Base-by-base conservation (phyloP, 1,139 yeast genomes). In the Suhomyces panamericanus region DNA sequence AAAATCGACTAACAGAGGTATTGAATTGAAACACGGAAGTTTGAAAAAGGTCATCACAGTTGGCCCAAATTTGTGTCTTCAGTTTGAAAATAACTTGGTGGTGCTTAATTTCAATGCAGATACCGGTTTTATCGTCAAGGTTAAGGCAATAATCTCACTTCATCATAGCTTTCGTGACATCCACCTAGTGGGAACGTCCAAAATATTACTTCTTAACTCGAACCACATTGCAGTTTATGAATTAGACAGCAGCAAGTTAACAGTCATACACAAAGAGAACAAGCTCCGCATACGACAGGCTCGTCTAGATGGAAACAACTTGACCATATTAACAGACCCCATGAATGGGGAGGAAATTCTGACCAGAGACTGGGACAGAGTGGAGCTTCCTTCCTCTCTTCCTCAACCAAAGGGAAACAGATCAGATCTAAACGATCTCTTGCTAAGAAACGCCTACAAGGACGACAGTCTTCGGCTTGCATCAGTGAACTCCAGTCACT, bases 161-260 rank as follows among this genome's bases (percentile, higher is more conserved):
- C 35, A 27, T 9, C 17, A 34, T 2, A 28, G 12, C 3, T 32
- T 35, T 5, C 37, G 36, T 3, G 35, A 42, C 12, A n/a, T 42
- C 17, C 35, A 34, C 15, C 31, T 20, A 11, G 12, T 27, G 12
- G 28, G 15, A 6, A 29, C 37, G 10, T 13, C 27, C 6, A 6
- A 32, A 13, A n/a, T 42, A 14, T n/a, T 47, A 40, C 13, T 44
- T 2, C 31, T 40, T 2, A 15, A 28, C 31, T 14, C 27, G 6
- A 49, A 52, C 35, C 61, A 57, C 32, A 43, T 58, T 5, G 53
- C 52, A 2, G 32, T 49, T 11, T 53, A 48, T 28, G 48, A 47
- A 3, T 30, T 49, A 4, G 40, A 34, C 5, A 38, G 36, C 8
- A 41, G 48, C 10, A 35, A 42, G 20, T 28, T 54, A 1, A 31